Percentiles rank a stretch among this genome's conserved stretches.
phyloP scores from a whole-genome alignment of 73 alveolate species.

The Paramecium pentaurelia region DNA sequence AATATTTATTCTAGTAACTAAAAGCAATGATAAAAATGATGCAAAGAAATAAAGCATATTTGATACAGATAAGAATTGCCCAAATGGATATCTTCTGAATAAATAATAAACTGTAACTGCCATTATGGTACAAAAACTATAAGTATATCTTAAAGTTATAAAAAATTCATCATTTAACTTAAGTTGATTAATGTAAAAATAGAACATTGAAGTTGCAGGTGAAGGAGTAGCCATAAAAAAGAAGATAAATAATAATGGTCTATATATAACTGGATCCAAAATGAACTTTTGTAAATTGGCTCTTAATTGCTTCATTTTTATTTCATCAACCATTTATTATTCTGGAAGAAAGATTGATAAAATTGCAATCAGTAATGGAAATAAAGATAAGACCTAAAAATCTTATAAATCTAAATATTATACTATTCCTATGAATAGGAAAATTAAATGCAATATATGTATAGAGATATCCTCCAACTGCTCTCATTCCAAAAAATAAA shows the following conservation, averaged over 20 bases:
- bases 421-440: conserved; percentile 43
- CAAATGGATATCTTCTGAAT: conserved; percentile 65
- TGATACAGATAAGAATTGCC: conserved; percentile 61
- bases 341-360: background rate
- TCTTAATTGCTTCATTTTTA: background rate
- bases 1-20: conserved; percentile 63
- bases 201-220: conserved; percentile 56
- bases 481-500: conserved; percentile 65
- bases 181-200: conserved; percentile 42
- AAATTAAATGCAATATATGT: background rate
- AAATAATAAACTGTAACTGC: conserved; percentile 71
- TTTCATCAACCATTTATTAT: background rate
- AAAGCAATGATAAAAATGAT: conserved; percentile 54
- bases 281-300: background rate
- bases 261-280: background rate
- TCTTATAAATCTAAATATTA: background rate
- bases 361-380: background rate
- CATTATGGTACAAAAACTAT: conserved; percentile 69
- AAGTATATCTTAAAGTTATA: conserved; percentile 67
- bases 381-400: conserved; percentile 11
- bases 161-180: conserved; percentile 66
- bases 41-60: conserved; percentile 63
- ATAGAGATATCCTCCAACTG: conserved; percentile 57
- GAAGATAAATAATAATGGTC: conserved; percentile 52
- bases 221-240: conserved; percentile 57